A percentile compares a stretch with the other conserved stretches of the same genome.
phyloP scores from a whole-genome alignment of 139 green algal species.

The Edaphochlamys debaryana region DNA sequence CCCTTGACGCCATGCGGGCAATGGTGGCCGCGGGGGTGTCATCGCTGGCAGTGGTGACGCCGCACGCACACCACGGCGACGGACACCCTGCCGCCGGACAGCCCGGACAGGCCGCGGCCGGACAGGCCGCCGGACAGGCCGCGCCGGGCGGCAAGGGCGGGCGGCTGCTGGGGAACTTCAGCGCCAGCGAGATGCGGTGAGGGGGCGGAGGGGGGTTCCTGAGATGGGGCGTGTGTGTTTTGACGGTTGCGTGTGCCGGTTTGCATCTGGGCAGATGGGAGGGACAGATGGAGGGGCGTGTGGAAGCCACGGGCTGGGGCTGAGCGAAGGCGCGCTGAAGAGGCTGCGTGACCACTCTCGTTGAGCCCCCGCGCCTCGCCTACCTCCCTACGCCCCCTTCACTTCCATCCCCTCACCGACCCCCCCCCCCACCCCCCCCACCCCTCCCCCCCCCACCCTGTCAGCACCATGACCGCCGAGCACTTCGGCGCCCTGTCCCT shows the following conservation, averaged over 20 bases:
- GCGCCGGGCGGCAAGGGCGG: neutral
- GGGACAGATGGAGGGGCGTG: no score
- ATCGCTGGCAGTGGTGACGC: slow-evolving; percentile 48
- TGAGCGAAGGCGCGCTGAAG: no score
- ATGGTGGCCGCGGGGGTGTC: slow-evolving; percentile 52
- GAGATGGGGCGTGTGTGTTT: no score
- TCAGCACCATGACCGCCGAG: slow-evolving; percentile 66
- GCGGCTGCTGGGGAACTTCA: slow-evolving; percentile 65
- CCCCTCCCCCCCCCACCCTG: neutral
- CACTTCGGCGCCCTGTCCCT: slow-evolving; percentile 84
- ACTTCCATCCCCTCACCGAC: neutral
- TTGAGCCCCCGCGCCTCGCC: neutral
- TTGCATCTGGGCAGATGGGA: no score
- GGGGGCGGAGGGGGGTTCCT: neutral
- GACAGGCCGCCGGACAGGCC: neutral
- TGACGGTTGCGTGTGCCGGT: no score
- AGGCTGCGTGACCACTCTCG: no score
- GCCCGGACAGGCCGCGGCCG: neutral
- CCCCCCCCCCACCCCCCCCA: neutral
- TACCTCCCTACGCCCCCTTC: neutral
- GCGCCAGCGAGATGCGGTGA: slow-evolving; percentile 61
- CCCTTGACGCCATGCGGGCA: slow-evolving; percentile 71
- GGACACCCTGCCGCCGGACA: no score
- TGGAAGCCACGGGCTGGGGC: no score
- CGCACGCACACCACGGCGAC: neutral